A percentile compares a stretch with the other conserved stretches of the same genome.
Evolutionary conservation across 495 filamentous ascomycete species (phyloP).

Genomic region (Platismatia glauca): DNA sequence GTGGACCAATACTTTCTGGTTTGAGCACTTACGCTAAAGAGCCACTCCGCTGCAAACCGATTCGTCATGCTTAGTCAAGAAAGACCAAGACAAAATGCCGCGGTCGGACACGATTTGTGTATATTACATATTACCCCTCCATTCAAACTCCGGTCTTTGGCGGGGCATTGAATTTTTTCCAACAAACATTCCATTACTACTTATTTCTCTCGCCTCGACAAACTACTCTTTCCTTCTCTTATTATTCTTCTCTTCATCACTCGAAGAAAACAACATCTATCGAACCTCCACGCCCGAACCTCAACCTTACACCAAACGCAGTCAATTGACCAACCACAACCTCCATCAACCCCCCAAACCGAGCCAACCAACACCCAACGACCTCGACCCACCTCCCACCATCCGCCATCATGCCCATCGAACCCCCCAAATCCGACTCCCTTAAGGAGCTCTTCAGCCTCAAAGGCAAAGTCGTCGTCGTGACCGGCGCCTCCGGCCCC

Average conservation of each 20-base stretch:
- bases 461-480: slow-evolving; percentile 64
- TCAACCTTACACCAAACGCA: not conserved
- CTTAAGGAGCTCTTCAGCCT: slow-evolving; percentile 60
- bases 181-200: not conserved
- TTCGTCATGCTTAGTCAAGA: not conserved
- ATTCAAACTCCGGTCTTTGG: not conserved
- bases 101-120: not conserved
- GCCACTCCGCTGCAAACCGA: not conserved
- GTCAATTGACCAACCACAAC: too few relatives aligned
- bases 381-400: not conserved
- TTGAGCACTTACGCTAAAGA: too few relatives aligned
- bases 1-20: too few relatives aligned
- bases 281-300: not conserved
- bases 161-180: not conserved
- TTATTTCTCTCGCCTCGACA: too few relatives aligned
- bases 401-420: slow-evolving; percentile 41
- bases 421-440: slow-evolving; percentile 46
- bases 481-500: slow-evolving; percentile 62
- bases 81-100: not conserved
- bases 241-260: not conserved
- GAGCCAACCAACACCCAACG: not conserved
- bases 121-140: not conserved
- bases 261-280: too few relatives aligned
- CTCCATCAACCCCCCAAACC: not conserved
- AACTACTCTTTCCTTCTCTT: not conserved